Evolutionary conservation across 371 early-diverging fungal genomes (phyloP), one percentile per base, ranked within the genome.

Genomic region (Umbelopsis sp.): DNA sequence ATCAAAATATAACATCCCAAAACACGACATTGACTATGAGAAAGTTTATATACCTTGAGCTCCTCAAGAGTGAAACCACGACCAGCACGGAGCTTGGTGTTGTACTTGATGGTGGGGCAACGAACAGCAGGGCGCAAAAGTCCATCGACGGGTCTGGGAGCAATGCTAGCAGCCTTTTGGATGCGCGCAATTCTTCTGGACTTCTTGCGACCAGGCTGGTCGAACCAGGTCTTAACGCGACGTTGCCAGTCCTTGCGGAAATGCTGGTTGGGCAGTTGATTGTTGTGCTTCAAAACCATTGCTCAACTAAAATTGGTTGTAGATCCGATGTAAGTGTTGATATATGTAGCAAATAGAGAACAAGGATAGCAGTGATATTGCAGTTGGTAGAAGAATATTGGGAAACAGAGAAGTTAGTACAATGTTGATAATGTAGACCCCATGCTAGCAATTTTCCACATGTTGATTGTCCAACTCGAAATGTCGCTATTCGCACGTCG

Each of bases 11-110:
- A 41, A 41, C 12, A 41, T 41, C 41, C 41, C 41, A 41, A 41
- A 69, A 64, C 45, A 14, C 71, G 29, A 41, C 18, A 70, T 35
- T 57, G n/a, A 52, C 32, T 32, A 66, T 51, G 50, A 44, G 44
- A 4, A n/a, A 16, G 20, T 29, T 20, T 32, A 37, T 52, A 65
- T 84, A 94, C 94, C 96, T 97, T 94, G 72, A 99, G 90, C 89
- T 99, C 99, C 73, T 96, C 99, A 62, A 96, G 85, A 70, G 99
- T 98, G 92, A 99, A 99, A 72, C 99, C 99, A 79, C 97, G 92
- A 72, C 99, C 99, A 74, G 94, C 89, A 77, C 99, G 91, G 74
- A 98, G 87, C 91, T 98, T 98, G 86, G 87, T 93, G 96, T 99
- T 99, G 95, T 99, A 99, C 85, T 96, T 96, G 78, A 96, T 81